These are phyloP conservation scores for Solanum appendiculatum DNA, from an alignment of 257 asterid genomes.

Conservation along the genomic window DNA sequence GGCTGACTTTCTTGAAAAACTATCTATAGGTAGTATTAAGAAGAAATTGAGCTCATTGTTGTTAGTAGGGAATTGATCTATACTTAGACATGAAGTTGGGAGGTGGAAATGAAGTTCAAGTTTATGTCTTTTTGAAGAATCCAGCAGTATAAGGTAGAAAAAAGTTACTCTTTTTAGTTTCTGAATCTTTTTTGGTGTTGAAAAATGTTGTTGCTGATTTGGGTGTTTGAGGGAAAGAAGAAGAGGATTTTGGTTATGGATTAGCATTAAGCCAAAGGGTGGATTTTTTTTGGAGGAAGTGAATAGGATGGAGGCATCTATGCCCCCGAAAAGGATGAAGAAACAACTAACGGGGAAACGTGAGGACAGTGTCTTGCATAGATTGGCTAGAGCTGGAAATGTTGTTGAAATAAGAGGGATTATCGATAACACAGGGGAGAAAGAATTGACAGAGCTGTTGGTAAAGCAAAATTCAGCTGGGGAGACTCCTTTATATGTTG, in stretches of 20 bases:
- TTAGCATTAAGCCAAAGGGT: background rate
- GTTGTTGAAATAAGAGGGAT: constrained; percentile 15
- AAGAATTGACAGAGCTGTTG: constrained; percentile 19
- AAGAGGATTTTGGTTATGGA: constrained; percentile 6
- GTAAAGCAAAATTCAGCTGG: constrained; percentile 33
- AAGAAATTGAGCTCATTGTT: background rate
- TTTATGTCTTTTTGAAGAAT: background rate
- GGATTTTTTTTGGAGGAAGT: background rate
- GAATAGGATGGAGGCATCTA: background rate
- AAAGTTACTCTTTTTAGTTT: background rate
- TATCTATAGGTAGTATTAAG: background rate
- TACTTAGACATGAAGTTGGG: background rate
- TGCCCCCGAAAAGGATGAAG: constrained; percentile 26
- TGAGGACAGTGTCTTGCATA: constrained; percentile 35
- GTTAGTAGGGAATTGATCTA: background rate
- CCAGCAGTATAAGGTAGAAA: background rate
- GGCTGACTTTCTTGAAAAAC: background rate
- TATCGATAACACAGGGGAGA: constrained; percentile 1
- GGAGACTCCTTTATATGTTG: constrained; percentile 38
- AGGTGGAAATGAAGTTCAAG: background rate
- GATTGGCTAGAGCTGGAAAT: constrained; percentile 32
- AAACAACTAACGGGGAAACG: constrained; percentile 43
- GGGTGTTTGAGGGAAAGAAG: constrained; percentile 35
- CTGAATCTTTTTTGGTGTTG: background rate
- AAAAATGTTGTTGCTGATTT: constrained; percentile 24